Evolutionary conservation across 2,329 filamentous ascomycete genomes (phyloP).

Genomic region (Fusarium decemcellulare): DNA sequence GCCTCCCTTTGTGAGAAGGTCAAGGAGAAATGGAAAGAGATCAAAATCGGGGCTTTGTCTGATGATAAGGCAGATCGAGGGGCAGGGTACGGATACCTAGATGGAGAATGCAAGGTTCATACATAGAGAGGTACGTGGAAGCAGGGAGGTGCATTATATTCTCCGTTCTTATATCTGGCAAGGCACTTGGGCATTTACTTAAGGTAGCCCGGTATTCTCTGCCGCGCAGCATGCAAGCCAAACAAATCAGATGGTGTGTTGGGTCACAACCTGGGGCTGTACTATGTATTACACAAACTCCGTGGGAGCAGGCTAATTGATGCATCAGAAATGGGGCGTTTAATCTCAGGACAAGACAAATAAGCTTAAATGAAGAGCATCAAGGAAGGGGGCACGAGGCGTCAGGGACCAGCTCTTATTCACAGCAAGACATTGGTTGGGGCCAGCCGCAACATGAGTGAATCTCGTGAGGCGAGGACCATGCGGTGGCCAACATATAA

Average conservation of each 20-base stretch:
- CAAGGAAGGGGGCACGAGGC: neutral
- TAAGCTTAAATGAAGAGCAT: neutral
- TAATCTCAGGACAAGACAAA: neutral
- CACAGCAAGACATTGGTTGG: no score
- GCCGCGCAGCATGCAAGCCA: neutral
- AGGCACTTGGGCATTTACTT: neutral
- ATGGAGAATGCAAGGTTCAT: conserved; percentile 1
- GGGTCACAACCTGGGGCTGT: neutral
- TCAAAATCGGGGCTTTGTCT: conserved; percentile 11
- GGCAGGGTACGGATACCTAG: neutral
- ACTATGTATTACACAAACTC: neutral
- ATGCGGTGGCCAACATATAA: neutral
- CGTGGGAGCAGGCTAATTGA: neutral
- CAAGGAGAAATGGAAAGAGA: conserved; percentile 5
- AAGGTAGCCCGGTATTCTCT: neutral
- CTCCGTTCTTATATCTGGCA: no score
- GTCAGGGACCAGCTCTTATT: neutral
- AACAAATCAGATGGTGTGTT: neutral
- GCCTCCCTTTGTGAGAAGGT: conserved; percentile 14
- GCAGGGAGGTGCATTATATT: no score
- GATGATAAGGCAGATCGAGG: conserved; percentile 4
- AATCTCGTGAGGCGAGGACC: neutral
- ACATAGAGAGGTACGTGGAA: no score
- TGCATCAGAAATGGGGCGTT: neutral
- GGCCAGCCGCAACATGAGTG: neutral